Evolutionary conservation across 1,139 yeast species (phyloP).

Genomic region (Meyerozyma athensensis): DNA sequence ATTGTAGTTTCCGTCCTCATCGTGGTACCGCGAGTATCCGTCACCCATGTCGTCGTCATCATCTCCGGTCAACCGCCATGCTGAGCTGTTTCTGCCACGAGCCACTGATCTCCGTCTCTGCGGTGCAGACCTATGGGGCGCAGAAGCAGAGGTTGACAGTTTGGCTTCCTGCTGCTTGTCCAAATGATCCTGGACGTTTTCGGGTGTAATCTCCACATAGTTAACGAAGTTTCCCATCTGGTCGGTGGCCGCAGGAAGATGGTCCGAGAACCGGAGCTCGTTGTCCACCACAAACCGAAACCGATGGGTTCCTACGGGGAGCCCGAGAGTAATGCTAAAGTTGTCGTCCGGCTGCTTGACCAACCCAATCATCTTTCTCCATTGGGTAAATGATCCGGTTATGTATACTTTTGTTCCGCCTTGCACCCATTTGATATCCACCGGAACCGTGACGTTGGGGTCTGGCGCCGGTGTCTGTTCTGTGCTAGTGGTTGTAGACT

Average conservation of each 20-base stretch:
- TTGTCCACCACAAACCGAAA: constrained; percentile 46
- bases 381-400: constrained; percentile 47
- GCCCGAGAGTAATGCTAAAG: constrained; percentile 38
- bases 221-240: constrained; percentile 50
- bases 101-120: constrained; percentile 14
- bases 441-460: constrained; percentile 51
- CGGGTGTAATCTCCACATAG: constrained; percentile 46
- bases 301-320: constrained; percentile 46
- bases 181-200: constrained; percentile 28
- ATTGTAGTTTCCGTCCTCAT: constrained; percentile 42
- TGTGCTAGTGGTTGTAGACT: constrained; percentile 7
- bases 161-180: constrained; percentile 8
- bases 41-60: constrained; percentile 79
- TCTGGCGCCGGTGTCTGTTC: constrained; percentile 18
- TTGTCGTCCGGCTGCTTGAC: constrained; percentile 44
- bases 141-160: constrained; percentile 3
- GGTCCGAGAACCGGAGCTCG: constrained; percentile 44
- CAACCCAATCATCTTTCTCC: constrained; percentile 49
- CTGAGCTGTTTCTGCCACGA: constrained; percentile 34
- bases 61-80: constrained; percentile 48
- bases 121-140: constrained; percentile 1
- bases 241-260: constrained; percentile 46
- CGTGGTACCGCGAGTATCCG: constrained; percentile 75
- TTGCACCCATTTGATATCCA: constrained; percentile 87
- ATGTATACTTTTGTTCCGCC: constrained; percentile 82